Conservation (phyloP, 2,329 filamentous ascomycete species). For the Shiraia bambusicola region DNA sequence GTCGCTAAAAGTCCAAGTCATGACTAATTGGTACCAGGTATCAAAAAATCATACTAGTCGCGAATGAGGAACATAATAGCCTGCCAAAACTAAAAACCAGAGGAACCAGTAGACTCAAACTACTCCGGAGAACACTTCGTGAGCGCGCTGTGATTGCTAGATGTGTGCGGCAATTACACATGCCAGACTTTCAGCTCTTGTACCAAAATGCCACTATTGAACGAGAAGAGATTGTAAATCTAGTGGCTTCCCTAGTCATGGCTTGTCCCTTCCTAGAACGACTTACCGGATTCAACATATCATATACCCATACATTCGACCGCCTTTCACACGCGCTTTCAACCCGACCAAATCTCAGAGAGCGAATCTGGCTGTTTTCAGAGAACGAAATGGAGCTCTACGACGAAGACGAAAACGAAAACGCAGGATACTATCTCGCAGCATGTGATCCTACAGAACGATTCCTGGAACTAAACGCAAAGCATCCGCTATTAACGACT, state of each 20-base stretch:
- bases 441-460: slow-evolving; percentile 54
- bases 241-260: slow-evolving; percentile 60
- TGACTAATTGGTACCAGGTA: slow-evolving; percentile 45
- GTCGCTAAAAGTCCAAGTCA: no score
- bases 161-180: slow-evolving; percentile 55
- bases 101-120: slow-evolving; percentile 53
- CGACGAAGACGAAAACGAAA: slow-evolving; percentile 37
- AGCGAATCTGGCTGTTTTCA: slow-evolving; percentile 58
- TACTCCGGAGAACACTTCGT: slow-evolving; percentile 57
- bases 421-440: slow-evolving; percentile 31
- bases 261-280: slow-evolving; percentile 60
- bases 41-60: slow-evolving; percentile 51
- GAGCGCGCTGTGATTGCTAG: slow-evolving; percentile 54
- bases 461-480: slow-evolving; percentile 57
- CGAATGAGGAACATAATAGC: slow-evolving; percentile 42
- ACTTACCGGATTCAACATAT: slow-evolving; percentile 55
- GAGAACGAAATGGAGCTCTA: slow-evolving; percentile 21
- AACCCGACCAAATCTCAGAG: slow-evolving; percentile 55
- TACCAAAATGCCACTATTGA: slow-evolving; percentile 44
- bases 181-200: slow-evolving; percentile 51
- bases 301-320: slow-evolving; percentile 57
- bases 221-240: slow-evolving; percentile 53
- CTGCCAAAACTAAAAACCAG: slow-evolving; percentile 48
- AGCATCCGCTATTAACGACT: slow-evolving; percentile 55
- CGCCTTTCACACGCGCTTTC: slow-evolving; percentile 58